Percentiles rank a stretch among this genome's conserved stretches.
These are phyloP conservation scores for Ceratocystis alfenasii DNA, from an alignment of 2,329 filamentous ascomycete species.

Conservation along the genomic window DNA sequence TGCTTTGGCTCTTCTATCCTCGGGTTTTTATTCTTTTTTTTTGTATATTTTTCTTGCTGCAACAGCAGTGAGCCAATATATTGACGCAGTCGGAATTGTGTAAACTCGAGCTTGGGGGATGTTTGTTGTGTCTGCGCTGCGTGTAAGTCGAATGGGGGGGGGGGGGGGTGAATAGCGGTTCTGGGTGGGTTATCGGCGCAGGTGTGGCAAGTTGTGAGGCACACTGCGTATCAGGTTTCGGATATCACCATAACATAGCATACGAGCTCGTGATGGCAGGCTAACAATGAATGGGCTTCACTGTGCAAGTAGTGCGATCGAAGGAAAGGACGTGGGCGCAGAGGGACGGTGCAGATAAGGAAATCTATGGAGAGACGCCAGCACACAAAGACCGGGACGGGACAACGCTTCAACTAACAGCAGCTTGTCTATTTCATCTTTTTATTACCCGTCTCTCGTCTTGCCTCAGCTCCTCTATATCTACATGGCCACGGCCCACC, in stretches of 20 bases:
- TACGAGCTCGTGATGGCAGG: neutral
- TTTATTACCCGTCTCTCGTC: neutral
- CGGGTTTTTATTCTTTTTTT: no score
- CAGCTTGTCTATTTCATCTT: neutral
- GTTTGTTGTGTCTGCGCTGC: no score
- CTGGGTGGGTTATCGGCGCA: neutral
- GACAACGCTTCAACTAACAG: neutral
- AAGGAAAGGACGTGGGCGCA: neutral
- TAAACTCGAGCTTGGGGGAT: no score
- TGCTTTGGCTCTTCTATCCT: neutral
- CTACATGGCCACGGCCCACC: neutral
- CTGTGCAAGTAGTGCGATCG: neutral
- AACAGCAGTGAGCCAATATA: neutral
- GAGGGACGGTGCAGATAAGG: no score
- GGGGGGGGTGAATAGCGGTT: neutral
- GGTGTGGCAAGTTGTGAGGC: neutral
- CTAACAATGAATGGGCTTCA: neutral
- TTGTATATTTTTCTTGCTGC: neutral
- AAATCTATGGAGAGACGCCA: neutral
- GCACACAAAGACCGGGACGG: no score
- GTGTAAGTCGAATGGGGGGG: neutral
- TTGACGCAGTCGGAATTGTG: neutral
- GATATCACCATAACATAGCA: neutral
- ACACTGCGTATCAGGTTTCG: neutral
- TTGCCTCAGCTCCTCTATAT: neutral